phyloP scores from a whole-genome alignment of 1,139 yeast species.

The Dujonia santamariae region DNA sequence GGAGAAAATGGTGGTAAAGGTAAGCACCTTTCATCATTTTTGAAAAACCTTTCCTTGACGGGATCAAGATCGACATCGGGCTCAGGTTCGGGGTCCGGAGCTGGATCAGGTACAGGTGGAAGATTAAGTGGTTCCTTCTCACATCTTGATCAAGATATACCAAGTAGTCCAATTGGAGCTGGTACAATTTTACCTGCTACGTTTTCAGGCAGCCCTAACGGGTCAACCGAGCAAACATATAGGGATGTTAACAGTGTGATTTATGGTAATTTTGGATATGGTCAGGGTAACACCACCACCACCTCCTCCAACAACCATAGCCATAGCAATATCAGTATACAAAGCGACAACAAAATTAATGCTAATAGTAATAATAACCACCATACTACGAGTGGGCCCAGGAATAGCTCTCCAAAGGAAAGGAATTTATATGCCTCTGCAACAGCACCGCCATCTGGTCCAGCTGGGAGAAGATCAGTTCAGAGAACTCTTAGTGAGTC shows the following conservation, averaged over 20 bases:
- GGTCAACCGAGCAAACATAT: conserved; percentile 13
- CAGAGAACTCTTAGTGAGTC: too few species aligned
- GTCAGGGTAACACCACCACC: conserved; percentile 8
- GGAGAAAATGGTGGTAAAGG: conserved; percentile 71
- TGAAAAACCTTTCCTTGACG: conserved; percentile 46
- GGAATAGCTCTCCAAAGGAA: too few species aligned
- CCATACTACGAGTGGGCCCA: too few species aligned
- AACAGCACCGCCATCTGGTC: too few species aligned
- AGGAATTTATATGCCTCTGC: too few species aligned
- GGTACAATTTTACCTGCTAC: too few species aligned
- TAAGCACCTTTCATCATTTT: conserved; percentile 56
- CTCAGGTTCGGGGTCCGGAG: conserved; percentile 11
- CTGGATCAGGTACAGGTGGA: conserved; percentile 4
- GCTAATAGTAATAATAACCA: background rate
- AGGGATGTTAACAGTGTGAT: conserved; percentile 36
- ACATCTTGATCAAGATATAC: too few species aligned
- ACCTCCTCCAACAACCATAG: conserved; percentile 10
- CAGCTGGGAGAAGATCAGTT: too few species aligned
- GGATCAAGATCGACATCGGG: conserved; percentile 10
- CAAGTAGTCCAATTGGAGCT: too few species aligned
- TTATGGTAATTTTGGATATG: conserved; percentile 39
- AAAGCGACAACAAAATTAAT: conserved; percentile 8
- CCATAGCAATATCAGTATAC: conserved; percentile 3
- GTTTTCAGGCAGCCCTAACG: too few species aligned
- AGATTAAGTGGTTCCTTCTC: too few species aligned